phyloP scores from a whole-genome alignment of 768 basidiomycete species.

The Chlorophyllum brunneum region DNA sequence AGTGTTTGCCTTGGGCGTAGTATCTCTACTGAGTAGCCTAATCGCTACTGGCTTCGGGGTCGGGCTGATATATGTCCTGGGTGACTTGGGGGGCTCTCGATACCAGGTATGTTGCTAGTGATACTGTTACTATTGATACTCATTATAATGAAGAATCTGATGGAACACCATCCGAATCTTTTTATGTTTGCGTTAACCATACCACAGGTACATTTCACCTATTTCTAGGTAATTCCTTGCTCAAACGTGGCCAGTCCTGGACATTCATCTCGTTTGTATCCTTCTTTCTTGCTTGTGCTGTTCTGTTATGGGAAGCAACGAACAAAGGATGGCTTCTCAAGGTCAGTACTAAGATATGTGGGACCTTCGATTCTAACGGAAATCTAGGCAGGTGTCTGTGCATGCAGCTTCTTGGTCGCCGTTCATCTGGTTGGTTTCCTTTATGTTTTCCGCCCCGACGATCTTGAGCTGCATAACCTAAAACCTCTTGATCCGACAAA shows the following conservation, averaged over 20 bases:
- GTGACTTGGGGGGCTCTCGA: slow-evolving; percentile 10
- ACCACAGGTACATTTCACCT: slow-evolving; percentile 9
- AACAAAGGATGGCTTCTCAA: slow-evolving; percentile 7
- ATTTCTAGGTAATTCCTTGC: neutral
- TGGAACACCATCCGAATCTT: slow-evolving; percentile 1
- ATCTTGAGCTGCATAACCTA: neutral
- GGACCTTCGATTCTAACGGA: neutral
- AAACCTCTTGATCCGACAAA: neutral
- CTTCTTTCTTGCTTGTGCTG: slow-evolving; percentile 7
- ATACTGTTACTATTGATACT: too few relatives aligned
- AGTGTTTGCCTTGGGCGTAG: slow-evolving; percentile 8
- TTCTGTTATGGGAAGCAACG: slow-evolving; percentile 9
- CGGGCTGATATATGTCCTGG: slow-evolving; percentile 14
- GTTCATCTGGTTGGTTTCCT: slow-evolving; percentile 8
- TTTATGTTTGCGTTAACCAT: slow-evolving; percentile 9
- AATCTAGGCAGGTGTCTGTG: slow-evolving; percentile 4
- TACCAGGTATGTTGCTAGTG: slow-evolving; percentile 8
- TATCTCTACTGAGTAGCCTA: slow-evolving; percentile 13
- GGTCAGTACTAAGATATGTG: neutral
- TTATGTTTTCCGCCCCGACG: slow-evolving; percentile 9
- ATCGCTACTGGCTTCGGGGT: slow-evolving; percentile 14
- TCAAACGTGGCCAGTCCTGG: slow-evolving; percentile 13
- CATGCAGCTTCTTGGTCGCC: neutral
- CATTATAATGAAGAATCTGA: slow-evolving; percentile 11
- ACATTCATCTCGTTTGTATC: slow-evolving; percentile 7